Conservation (phyloP, 495 filamentous ascomycete genomes). For the Pseudomonodictys pantanalensis region DNA sequence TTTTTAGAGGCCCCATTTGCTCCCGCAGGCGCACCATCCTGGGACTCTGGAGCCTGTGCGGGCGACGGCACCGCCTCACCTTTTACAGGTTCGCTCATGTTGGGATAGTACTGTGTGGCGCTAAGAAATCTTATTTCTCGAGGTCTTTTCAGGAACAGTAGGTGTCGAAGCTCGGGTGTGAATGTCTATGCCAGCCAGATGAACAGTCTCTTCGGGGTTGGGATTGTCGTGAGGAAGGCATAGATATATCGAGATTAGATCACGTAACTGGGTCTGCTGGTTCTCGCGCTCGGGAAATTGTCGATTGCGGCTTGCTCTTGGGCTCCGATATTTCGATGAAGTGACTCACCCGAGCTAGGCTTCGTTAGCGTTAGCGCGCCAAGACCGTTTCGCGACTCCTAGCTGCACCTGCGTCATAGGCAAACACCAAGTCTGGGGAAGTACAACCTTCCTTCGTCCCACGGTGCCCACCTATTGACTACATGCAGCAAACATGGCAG, state of each 20-base stretch:
- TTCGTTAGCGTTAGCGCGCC: not conserved
- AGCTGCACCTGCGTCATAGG: not conserved
- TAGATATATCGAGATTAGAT: not conserved
- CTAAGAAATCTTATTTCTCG: not conserved
- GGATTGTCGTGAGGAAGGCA: not conserved
- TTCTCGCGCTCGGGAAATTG: not conserved
- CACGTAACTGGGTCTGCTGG: not conserved
- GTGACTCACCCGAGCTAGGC: not conserved
- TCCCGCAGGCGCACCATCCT: slow-evolving; percentile 2
- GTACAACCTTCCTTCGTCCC: not conserved
- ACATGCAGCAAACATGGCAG: slow-evolving; percentile 3
- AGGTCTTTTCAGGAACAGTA: not conserved
- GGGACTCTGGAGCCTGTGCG: slow-evolving; percentile 1
- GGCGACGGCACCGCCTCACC: slow-evolving; percentile 8
- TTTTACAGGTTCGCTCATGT: slow-evolving; percentile 12
- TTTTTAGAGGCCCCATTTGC: slow-evolving; percentile 6
- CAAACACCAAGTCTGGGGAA: not conserved
- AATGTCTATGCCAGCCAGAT: not conserved
- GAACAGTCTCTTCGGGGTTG: not conserved
- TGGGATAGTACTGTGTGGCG: not conserved
- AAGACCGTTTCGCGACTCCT: not conserved
- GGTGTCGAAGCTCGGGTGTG: not conserved
- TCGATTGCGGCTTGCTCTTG: not conserved
- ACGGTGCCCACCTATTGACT: not conserved
- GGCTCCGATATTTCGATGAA: too few relatives aligned